These are phyloP conservation scores for Heterobasidion annosum DNA, from an alignment of 1,284 basidiomycete genomes.

Conservation along the genomic window DNA sequence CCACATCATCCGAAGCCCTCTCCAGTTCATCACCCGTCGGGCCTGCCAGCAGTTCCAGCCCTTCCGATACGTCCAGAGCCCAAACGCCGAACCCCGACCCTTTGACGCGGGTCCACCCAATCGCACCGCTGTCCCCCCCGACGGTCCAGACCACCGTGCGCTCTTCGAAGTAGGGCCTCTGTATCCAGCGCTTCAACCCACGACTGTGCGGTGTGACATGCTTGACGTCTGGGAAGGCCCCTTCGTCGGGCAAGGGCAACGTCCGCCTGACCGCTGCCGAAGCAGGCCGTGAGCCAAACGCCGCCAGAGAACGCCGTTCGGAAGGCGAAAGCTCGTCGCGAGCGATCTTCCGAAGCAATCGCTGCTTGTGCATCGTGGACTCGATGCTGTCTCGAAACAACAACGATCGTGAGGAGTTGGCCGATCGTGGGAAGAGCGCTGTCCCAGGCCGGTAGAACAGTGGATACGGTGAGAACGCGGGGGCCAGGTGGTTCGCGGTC, in stretches of 20 bases:
- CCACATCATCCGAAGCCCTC: conserved; percentile 6
- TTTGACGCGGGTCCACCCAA: conserved; percentile 33
- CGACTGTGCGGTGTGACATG: conserved; percentile 35
- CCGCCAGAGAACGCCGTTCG: conserved; percentile 39
- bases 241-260: conserved; percentile 33
- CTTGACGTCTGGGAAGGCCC: conserved; percentile 31
- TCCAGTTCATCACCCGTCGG: conserved; percentile 14
- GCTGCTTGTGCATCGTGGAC: conserved; percentile 38
- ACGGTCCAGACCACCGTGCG: conserved; percentile 45
- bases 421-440: conserved; percentile 59
- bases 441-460: conserved; percentile 31
- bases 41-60: conserved; percentile 51
- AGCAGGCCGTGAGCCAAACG: conserved; percentile 32
- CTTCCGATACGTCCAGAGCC: conserved; percentile 61
- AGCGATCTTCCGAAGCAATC: conserved; percentile 38
- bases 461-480: conserved; percentile 36
- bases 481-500: conserved; percentile 19
- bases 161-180: conserved; percentile 70
- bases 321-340: conserved; percentile 26
- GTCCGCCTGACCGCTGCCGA: conserved; percentile 17
- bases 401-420: conserved; percentile 32
- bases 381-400: conserved; percentile 31
- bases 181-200: conserved; percentile 58
- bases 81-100: conserved; percentile 53
- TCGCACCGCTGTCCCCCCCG: conserved; percentile 22